Evolutionary conservation across 208 protist genomes (phyloP), one percentile per base, ranked within the genome.

Genomic region (Trypanosoma brucei): DNA sequence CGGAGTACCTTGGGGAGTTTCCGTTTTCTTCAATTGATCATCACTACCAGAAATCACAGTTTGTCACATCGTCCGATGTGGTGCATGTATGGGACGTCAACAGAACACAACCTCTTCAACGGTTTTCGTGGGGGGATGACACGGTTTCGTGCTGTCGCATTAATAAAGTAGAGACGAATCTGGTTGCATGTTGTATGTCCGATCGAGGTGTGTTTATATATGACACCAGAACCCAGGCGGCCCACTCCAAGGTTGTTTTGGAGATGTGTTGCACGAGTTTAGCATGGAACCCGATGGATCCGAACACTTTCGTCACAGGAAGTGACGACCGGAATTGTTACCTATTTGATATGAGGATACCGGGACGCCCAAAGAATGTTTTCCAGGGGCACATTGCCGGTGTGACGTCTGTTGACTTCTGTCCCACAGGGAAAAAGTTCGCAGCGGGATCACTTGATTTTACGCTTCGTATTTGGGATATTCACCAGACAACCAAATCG

Each of bases 321-420:
- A 97, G 91, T 56, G 97, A 99, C 63, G 98, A 99, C 69, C 79
- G 95, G 60, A 98, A 99, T 62, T 88, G 96, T 54, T 99, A 99
- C 71, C 83, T 97, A 7, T 99, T 98, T 75, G 98, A 99, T 75
- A 98, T 98, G 73, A 87, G 98, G 33, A 77, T 96, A 9, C 85
- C 98, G 14, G 81, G 94, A 6, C 71, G 82, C 30, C 97, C 97
- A 0, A 82, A 92, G 33, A 92, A 88, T 63, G 93, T 99, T 30
- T 97, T 98, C 76, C 93, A 96, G 62, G 97, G 97, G 58, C 97
- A 99, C 76, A 97, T 99, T 42, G 79, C 79, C 50, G 80, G 97
- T 22, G 92, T 98, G 30, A 88, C 79, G 14, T 94, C 91, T 52
- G 85, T 99, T 6, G 97, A 99, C 76, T 99, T 97, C 67, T 86